Conservation (phyloP, 2,329 filamentous ascomycete genomes). For the Ophiosphaerella narmari region DNA sequence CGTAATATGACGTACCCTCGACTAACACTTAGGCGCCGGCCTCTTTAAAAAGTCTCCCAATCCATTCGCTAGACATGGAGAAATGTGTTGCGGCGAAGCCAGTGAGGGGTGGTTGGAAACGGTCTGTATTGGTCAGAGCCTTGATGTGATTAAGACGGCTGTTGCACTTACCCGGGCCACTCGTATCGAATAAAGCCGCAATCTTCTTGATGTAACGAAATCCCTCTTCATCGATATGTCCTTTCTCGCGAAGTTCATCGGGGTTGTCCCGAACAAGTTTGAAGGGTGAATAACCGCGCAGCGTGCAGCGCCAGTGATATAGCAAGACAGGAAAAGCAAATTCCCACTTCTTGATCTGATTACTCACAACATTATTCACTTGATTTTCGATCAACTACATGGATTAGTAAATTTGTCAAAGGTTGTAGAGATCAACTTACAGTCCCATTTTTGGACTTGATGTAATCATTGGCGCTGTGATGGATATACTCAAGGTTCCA, state of each 20-base stretch:
- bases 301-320: constrained; percentile 38
- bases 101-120: constrained; percentile 35
- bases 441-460: constrained; percentile 41
- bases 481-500: constrained; percentile 46
- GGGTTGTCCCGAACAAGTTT: constrained; percentile 42
- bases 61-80: constrained; percentile 39
- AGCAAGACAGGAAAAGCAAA: constrained; percentile 37
- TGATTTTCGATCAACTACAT: constrained; percentile 35
- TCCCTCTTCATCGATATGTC: constrained; percentile 34
- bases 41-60: constrained; percentile 38
- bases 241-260: constrained; percentile 35
- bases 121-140: constrained; percentile 26
- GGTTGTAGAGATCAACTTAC: constrained; percentile 23
- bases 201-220: constrained; percentile 39
- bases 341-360: constrained; percentile 44
- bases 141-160: background rate
- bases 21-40: constrained; percentile 28
- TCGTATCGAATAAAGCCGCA: constrained; percentile 29
- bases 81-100: constrained; percentile 28
- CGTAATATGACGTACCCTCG: background rate
- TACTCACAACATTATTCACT: constrained; percentile 39
- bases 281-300: constrained; percentile 40
- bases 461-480: constrained; percentile 39
- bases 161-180: constrained; percentile 28
- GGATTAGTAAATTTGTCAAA: constrained; percentile 13